Evolutionary conservation across 192 early-diverging fungal genomes (phyloP).

Genomic region (Coemansia sp.): DNA sequence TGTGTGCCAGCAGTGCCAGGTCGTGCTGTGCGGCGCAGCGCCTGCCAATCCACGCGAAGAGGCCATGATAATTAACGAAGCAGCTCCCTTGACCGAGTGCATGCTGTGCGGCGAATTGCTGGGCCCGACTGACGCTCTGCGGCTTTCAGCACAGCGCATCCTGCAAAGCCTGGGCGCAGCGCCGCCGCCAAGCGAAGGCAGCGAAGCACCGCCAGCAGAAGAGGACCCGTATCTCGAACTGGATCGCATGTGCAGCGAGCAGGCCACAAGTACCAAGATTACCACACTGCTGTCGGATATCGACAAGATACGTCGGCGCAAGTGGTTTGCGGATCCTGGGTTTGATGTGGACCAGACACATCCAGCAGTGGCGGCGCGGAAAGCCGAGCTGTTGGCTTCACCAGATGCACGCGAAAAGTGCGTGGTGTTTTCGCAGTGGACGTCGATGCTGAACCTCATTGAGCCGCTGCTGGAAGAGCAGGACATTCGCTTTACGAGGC

Average conservation of each 20-base stretch:
- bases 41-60: conserved; percentile 20
- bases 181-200: neutral
- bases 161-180: neutral
- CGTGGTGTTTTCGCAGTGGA: conserved; percentile 96
- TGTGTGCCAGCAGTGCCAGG: conserved; percentile 35
- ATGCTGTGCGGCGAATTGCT: conserved; percentile 45
- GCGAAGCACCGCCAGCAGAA: neutral
- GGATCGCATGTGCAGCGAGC: conserved; percentile 33
- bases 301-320: conserved; percentile 35
- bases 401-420: conserved; percentile 62
- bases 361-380: conserved; percentile 27
- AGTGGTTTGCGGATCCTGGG: conserved; percentile 29
- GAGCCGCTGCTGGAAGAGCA: conserved; percentile 57
- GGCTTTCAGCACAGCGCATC: conserved; percentile 20
- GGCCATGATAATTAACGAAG: neutral
- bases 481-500: conserved; percentile 62
- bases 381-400: conserved; percentile 15
- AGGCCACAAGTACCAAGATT: conserved; percentile 43
- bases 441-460: conserved; percentile 76
- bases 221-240: conserved; percentile 27
- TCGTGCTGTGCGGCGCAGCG: conserved; percentile 27
- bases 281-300: conserved; percentile 30
- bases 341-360: conserved; percentile 45
- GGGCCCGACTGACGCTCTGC: conserved; percentile 17
- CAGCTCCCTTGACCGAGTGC: conserved; percentile 31